Conservation (phyloP, 2,329 filamentous ascomycete species). For the Emergomyces pasteurianus region DNA sequence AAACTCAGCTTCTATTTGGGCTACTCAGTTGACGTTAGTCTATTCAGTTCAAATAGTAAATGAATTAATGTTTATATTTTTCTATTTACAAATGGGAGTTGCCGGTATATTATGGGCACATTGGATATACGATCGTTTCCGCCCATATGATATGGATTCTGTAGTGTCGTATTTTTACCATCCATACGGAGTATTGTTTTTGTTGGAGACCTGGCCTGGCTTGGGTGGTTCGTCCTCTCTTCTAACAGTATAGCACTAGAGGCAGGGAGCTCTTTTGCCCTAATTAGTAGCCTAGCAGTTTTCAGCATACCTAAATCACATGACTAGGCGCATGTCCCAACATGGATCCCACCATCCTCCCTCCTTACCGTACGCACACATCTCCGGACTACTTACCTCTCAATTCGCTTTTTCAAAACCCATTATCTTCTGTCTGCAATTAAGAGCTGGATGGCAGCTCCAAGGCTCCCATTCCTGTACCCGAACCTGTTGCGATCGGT, state of each 20-base stretch:
- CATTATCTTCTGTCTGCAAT: not conserved
- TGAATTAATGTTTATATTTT: not conserved
- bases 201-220: no score
- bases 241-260: no score
- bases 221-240: no score
- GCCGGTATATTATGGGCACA: not conserved
- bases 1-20: slow-evolving; percentile 70
- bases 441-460: slow-evolving; percentile 39
- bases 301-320: no score
- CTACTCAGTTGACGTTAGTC: slow-evolving; percentile 41
- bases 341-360: no score
- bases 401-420: not conserved
- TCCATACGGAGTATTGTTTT: no score
- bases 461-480: slow-evolving; percentile 56
- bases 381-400: not conserved
- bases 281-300: no score
- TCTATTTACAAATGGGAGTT: not conserved
- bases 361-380: no score
- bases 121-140: not conserved
- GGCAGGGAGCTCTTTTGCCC: no score
- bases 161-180: no score
- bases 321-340: no score
- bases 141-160: no score
- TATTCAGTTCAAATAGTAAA: not conserved
- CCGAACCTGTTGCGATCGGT: slow-evolving; percentile 52